A percentile compares a stretch with the other conserved stretches of the same genome.
Conservation (phyloP, 1,284 basidiomycete genomes). For the Austroboletus novae-zelandiae region DNA sequence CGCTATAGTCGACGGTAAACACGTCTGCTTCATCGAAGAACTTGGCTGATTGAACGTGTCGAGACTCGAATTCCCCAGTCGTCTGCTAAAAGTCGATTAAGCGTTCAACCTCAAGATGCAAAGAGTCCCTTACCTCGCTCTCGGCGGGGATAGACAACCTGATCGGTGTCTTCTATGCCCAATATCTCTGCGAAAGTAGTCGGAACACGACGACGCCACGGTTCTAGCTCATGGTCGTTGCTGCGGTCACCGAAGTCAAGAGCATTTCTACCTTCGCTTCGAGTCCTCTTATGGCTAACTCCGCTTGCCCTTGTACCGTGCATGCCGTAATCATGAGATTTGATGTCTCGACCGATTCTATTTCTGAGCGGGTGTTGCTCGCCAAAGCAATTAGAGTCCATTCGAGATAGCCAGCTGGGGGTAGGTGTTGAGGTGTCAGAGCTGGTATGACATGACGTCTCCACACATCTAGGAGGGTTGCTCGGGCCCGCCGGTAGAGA, state of each 20-base stretch:
- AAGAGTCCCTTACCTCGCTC: slow-evolving; percentile 18
- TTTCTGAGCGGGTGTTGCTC: slow-evolving; percentile 7
- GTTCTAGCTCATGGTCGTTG: slow-evolving; percentile 8
- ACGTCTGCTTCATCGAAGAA: slow-evolving; percentile 15
- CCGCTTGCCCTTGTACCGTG: background rate
- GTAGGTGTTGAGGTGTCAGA: slow-evolving; percentile 33
- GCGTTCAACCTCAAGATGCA: slow-evolving; percentile 1
- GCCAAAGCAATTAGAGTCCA: slow-evolving; percentile 27
- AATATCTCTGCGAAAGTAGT: slow-evolving; percentile 20
- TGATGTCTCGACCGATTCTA: slow-evolving; percentile 6
- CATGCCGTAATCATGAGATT: slow-evolving; percentile 1
- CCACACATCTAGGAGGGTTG: slow-evolving; percentile 73
- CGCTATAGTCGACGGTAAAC: slow-evolving; percentile 28
- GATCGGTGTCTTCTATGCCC: slow-evolving; percentile 21
- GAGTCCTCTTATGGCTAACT: too few relatives aligned
- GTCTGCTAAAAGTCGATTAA: slow-evolving; percentile 22
- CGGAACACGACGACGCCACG: slow-evolving; percentile 18
- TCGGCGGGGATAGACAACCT: slow-evolving; percentile 28
- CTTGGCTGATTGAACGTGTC: slow-evolving; percentile 1
- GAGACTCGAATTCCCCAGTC: slow-evolving; percentile 35
- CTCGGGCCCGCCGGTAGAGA: slow-evolving; percentile 69
- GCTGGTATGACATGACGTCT: slow-evolving; percentile 69
- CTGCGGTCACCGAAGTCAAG: slow-evolving; percentile 29
- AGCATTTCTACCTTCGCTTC: too few relatives aligned
- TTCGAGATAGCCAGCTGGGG: slow-evolving; percentile 29